phyloP scores from a whole-genome alignment of 2,329 filamentous ascomycete genomes.

The Alternaria angustiovoidea region DNA sequence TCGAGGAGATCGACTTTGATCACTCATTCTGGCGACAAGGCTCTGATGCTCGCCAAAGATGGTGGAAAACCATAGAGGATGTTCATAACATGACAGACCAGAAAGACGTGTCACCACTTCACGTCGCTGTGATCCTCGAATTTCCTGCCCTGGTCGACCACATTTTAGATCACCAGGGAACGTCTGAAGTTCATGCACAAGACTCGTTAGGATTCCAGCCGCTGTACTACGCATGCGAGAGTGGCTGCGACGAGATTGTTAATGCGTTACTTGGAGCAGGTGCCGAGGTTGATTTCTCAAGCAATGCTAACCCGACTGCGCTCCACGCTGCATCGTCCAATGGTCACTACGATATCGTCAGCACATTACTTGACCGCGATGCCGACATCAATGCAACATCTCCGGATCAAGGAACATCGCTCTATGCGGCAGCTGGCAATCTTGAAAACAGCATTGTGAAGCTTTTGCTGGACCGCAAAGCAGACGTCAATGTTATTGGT shows the following conservation, averaged over 20 bases:
- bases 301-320: constrained; percentile 18
- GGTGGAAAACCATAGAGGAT: constrained; percentile 25
- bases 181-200: constrained; percentile 20
- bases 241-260: constrained; percentile 27
- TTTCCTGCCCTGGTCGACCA: constrained; percentile 29
- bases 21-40: constrained; percentile 29
- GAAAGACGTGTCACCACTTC: constrained; percentile 23
- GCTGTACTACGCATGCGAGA: constrained; percentile 29
- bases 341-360: constrained; percentile 24
- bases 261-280: constrained; percentile 24
- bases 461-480: constrained; percentile 23
- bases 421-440: constrained; percentile 26
- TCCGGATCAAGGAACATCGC: constrained; percentile 20
- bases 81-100: constrained; percentile 22
- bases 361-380: constrained; percentile 24
- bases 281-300: constrained; percentile 22
- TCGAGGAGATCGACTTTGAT: constrained; percentile 27
- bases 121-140: constrained; percentile 28
- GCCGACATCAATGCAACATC: constrained; percentile 22
- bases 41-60: constrained; percentile 21
- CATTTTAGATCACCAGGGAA: constrained; percentile 21
- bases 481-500: constrained; percentile 25
- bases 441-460: constrained; percentile 16
- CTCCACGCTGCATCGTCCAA: constrained; percentile 25
- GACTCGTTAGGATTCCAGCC: constrained; percentile 32